These are phyloP conservation scores for Lagenaria siceraria DNA, from an alignment of 306 rosid genomes.

Conservation along the genomic window DNA sequence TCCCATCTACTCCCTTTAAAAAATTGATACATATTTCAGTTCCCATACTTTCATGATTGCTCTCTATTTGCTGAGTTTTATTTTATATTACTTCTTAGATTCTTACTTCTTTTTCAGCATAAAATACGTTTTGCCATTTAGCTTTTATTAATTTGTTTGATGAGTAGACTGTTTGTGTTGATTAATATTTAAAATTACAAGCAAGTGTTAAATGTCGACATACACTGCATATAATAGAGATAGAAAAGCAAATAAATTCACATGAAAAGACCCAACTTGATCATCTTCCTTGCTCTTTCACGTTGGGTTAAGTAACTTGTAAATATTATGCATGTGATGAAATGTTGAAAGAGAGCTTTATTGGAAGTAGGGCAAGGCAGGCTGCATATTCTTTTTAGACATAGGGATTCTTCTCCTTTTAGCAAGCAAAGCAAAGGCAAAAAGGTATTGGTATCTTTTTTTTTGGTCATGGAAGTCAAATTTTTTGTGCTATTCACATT, in stretches of 20 bases:
- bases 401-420: constrained; percentile 21
- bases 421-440: constrained; percentile 4
- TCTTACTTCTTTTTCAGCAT: not conserved
- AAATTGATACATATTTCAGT: too few species aligned
- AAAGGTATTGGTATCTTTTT: not conserved
- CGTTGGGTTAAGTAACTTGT: not conserved
- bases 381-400: constrained; percentile 9
- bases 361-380: not conserved
- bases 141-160: not conserved
- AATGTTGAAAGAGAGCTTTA: not conserved
- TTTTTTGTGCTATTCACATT: not conserved
- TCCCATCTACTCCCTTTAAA: not conserved
- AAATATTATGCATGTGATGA: constrained; percentile 1
- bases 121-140: not conserved
- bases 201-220: not conserved
- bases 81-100: not conserved
- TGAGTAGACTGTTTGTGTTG: not conserved
- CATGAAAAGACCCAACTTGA: not conserved
- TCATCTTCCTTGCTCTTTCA: not conserved
- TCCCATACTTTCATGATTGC: not conserved
- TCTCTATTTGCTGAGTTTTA: not conserved
- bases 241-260: not conserved
- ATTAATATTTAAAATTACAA: not conserved
- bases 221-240: not conserved
- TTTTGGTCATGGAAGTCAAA: not conserved